A percentile compares a stretch with the other conserved stretches of the same genome.
Evolutionary conservation across 2,329 filamentous ascomycete species (phyloP).

Genomic region (Dissoconium aciculare): DNA sequence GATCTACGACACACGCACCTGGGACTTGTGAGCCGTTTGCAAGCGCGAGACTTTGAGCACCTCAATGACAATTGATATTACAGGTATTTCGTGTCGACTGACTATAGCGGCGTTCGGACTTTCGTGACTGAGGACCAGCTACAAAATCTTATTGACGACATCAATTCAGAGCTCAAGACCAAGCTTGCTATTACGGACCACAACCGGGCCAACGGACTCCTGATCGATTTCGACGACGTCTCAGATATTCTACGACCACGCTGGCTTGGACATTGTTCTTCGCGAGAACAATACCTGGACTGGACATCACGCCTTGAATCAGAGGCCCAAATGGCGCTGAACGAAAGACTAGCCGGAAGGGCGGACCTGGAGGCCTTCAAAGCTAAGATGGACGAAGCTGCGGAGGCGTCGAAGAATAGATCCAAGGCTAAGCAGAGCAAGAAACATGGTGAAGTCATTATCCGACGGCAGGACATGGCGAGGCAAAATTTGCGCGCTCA

Average conservation of each 20-base stretch:
- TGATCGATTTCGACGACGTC: slow-evolving; percentile 50
- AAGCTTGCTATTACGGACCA: slow-evolving; percentile 44
- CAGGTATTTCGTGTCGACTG: slow-evolving; percentile 18
- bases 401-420: slow-evolving; percentile 37
- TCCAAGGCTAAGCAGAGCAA: slow-evolving; percentile 20
- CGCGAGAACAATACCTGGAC: slow-evolving; percentile 29
- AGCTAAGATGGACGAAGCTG: slow-evolving; percentile 38
- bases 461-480: slow-evolving; percentile 38
- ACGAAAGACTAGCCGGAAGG: slow-evolving; percentile 21
- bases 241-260: slow-evolving; percentile 49
- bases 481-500: slow-evolving; percentile 49
- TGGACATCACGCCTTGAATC: slow-evolving; percentile 16
- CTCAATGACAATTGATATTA: slow-evolving; percentile 1
- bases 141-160: slow-evolving; percentile 44
- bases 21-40: slow-evolving; percentile 59
- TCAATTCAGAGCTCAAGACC: slow-evolving; percentile 42
- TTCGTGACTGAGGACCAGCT: slow-evolving; percentile 56
- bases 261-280: slow-evolving; percentile 47
- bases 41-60: neutral
- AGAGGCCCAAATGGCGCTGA: slow-evolving; percentile 12
- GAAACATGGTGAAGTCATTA: slow-evolving; percentile 28
- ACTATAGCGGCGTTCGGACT: slow-evolving; percentile 39
- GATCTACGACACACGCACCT: slow-evolving; percentile 42
- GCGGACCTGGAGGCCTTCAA: slow-evolving; percentile 34
- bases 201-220: slow-evolving; percentile 40